These are phyloP conservation scores for Amoeboaphelidium protococcarum DNA, from an alignment of 371 early-diverging fungal genomes.

Conservation along the genomic window DNA sequence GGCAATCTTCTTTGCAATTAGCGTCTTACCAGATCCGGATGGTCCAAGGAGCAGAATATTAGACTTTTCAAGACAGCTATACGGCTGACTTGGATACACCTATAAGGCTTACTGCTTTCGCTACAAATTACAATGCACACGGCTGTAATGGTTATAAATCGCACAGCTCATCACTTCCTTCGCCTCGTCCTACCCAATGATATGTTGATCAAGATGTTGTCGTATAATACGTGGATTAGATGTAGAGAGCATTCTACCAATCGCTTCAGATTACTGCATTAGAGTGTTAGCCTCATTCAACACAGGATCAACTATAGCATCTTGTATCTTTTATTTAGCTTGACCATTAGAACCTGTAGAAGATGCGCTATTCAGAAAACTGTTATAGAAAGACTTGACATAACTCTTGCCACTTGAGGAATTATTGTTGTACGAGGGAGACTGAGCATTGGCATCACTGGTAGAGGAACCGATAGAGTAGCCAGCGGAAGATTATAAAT, in stretches of 20 bases:
- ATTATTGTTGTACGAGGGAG: too few species aligned
- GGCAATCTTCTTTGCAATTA: slow-evolving; percentile 56
- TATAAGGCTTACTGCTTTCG: background rate
- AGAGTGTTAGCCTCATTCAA: background rate
- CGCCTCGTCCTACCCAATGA: slow-evolving; percentile 61
- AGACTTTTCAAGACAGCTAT: slow-evolving; percentile 44
- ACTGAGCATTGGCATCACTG: too few species aligned
- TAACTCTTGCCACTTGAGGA: too few species aligned
- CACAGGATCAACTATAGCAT: too few species aligned
- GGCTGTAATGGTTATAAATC: slow-evolving; percentile 57
- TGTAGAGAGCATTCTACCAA: background rate
- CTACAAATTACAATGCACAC: slow-evolving; percentile 33
- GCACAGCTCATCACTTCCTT: slow-evolving; percentile 60
- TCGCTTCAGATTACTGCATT: background rate
- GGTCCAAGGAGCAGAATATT: slow-evolving; percentile 65
- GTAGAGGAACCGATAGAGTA: too few species aligned
- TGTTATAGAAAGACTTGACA: too few species aligned
- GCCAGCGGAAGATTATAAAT: too few species aligned
- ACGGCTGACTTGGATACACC: slow-evolving; percentile 2
- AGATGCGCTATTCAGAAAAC: too few species aligned
- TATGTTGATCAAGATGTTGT: slow-evolving; percentile 49
- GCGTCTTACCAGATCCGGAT: slow-evolving; percentile 30
- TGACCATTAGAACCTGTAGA: too few species aligned
- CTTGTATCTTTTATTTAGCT: too few species aligned
- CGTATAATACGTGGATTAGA: slow-evolving; percentile 3